Percentiles rank a stretch among this genome's conserved stretches.
phyloP scores from a whole-genome alignment of 768 basidiomycete genomes.

The Amanita muscaria region DNA sequence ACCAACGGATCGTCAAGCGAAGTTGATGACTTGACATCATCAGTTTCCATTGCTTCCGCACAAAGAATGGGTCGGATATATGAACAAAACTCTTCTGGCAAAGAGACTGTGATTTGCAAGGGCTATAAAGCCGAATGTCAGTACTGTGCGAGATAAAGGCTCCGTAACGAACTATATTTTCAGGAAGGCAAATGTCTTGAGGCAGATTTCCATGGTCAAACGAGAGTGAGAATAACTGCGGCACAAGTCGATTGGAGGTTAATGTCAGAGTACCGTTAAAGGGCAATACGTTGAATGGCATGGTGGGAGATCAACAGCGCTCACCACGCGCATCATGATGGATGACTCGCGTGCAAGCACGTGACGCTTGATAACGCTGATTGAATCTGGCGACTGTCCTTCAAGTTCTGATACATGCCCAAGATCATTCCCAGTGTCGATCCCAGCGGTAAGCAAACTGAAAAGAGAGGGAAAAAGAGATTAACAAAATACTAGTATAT shows the following conservation, averaged over 20 bases:
- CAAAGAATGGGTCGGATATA: not conserved
- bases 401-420: not conserved
- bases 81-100: not conserved
- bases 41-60: not conserved
- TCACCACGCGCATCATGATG: too few relatives aligned
- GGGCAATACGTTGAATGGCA: too few relatives aligned
- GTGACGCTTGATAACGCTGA: not conserved
- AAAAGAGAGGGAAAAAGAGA: not conserved
- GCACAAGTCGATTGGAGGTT: too few relatives aligned
- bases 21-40: not conserved
- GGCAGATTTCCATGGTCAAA: too few relatives aligned
- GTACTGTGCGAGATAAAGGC: not conserved
- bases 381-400: not conserved
- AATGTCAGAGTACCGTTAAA: too few relatives aligned
- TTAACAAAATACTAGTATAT: not conserved
- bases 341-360: too few relatives aligned
- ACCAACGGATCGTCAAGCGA: not conserved
- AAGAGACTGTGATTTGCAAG: not conserved
- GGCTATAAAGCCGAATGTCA: not conserved
- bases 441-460: not conserved
- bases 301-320: too few relatives aligned
- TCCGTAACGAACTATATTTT: too few relatives aligned
- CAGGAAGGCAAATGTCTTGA: too few relatives aligned
- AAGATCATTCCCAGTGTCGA: conserved; percentile 1
- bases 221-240: too few relatives aligned